These are phyloP conservation scores for Striga asiatica DNA, from an alignment of 257 asterid species.

Conservation along the genomic window DNA sequence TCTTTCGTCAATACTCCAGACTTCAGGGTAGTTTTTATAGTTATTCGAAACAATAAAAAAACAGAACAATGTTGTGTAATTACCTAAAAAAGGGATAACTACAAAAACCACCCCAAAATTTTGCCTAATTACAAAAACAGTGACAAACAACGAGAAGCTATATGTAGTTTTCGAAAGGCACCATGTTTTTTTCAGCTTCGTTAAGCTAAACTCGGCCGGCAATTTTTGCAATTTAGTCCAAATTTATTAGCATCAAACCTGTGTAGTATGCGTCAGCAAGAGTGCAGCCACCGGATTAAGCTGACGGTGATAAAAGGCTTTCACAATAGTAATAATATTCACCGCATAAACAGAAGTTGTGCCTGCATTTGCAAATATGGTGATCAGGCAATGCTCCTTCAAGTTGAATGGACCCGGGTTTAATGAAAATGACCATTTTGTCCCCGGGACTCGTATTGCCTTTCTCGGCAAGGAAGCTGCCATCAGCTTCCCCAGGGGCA, in stretches of 20 bases:
- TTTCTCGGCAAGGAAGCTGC: conserved; percentile 41
- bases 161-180: too few species aligned
- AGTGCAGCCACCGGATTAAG: conserved; percentile 43
- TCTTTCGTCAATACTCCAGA: too few species aligned
- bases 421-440: conserved; percentile 43
- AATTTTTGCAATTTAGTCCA: background rate
- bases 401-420: conserved; percentile 72
- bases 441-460: conserved; percentile 23
- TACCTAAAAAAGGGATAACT: too few species aligned
- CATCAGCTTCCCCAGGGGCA: conserved; percentile 54
- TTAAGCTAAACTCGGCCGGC: too few species aligned
- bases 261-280: conserved; percentile 40
- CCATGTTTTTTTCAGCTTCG: background rate
- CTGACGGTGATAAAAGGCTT: conserved; percentile 42
- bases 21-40: background rate
- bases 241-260: too few species aligned
- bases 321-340: conserved; percentile 39
- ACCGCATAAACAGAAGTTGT: conserved; percentile 38
- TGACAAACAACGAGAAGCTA: background rate
- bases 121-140: background rate
- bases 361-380: conserved; percentile 55
- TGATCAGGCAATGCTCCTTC: conserved; percentile 59
- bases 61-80: too few species aligned
- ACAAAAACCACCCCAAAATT: background rate
- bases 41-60: too few species aligned